Conservation (phyloP, 257 asterid genomes). For the Dorcoceras hygrometricum region DNA sequence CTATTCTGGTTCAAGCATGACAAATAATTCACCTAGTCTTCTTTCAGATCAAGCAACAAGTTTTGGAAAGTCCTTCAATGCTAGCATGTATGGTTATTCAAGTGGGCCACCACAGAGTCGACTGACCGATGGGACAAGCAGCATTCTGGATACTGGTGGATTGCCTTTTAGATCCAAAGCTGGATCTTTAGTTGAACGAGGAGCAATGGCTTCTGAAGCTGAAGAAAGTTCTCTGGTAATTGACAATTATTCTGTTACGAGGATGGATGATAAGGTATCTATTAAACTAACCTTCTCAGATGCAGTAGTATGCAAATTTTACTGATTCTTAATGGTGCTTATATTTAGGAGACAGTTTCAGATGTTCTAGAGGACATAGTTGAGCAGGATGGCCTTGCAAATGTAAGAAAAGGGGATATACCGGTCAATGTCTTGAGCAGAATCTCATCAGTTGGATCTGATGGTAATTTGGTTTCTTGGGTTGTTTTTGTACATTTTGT, state of each 20-base stretch:
- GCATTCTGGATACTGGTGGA: slow-evolving; percentile 43
- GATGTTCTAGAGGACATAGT: slow-evolving; percentile 46
- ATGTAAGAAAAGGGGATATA: slow-evolving; percentile 38
- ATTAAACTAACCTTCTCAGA: slow-evolving; percentile 8
- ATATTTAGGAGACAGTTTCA: slow-evolving; percentile 48
- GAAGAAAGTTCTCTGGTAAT: slow-evolving; percentile 56
- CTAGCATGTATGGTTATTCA: slow-evolving; percentile 57
- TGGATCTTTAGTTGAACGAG: slow-evolving; percentile 43
- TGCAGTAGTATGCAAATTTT: slow-evolving; percentile 25
- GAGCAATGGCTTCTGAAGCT: slow-evolving; percentile 35
- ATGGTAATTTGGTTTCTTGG: slow-evolving; percentile 39
- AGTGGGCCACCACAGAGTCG: slow-evolving; percentile 45
- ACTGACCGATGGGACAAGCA: slow-evolving; percentile 38
- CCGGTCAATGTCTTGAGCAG: slow-evolving; percentile 45
- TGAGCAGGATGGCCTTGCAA: slow-evolving; percentile 37
- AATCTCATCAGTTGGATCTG: slow-evolving; percentile 49
- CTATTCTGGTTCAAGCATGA: slow-evolving; percentile 43
- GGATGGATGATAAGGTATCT: slow-evolving; percentile 6
- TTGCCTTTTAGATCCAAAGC: slow-evolving; percentile 49
- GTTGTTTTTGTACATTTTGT: slow-evolving; percentile 9
- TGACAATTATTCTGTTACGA: slow-evolving; percentile 19
- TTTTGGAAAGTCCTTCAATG: slow-evolving; percentile 40
- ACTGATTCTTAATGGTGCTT: slow-evolving; percentile 32
- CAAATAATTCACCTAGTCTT: slow-evolving; percentile 41
- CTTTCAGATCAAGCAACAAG: slow-evolving; percentile 54